Evolutionary conservation across 2,329 filamentous ascomycete genomes (phyloP), one percentile per base, ranked within the genome.

Genomic region (Malbranchea cinnamomea): DNA sequence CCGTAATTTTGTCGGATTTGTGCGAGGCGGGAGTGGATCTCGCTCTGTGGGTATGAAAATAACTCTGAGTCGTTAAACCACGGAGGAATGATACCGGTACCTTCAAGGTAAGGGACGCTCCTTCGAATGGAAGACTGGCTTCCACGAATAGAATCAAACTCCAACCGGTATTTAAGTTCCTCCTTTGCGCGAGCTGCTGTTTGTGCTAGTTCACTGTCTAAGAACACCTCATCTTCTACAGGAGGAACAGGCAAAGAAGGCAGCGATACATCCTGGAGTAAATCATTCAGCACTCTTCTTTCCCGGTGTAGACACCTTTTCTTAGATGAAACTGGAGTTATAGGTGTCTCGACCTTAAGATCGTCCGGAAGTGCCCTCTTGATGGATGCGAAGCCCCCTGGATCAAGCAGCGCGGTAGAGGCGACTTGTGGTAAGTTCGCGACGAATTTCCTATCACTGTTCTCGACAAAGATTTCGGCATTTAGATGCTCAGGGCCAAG

Each of bases 21-120:
- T n/a, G n/a, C n/a, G n/a, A n/a, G n/a, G n/a, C n/a, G n/a, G n/a
- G n/a, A n/a, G n/a, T n/a, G n/a, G n/a, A n/a, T n/a, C n/a, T n/a
- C n/a, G n/a, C n/a, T n/a, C n/a, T n/a, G n/a, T n/a, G n/a, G n/a
- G n/a, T n/a, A n/a, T n/a, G n/a, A n/a, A n/a, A n/a, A n/a, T n/a
- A n/a, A n/a, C n/a, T n/a, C n/a, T n/a, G n/a, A n/a, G n/a, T n/a
- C n/a, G 12, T 26, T 12, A 6, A 13, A 11, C 69, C 69, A 73
- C 1, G 65, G 67, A 3, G 61, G 47, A 5, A 44, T 36, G 7
- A 57, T 52, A 10, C 49, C 37, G 1, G 52, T 46, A 20, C 62
- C 56, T 16, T 63, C 59, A 36, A 72, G 44, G 0, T 47, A 16
- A 0, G 67, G 67, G 4, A 69, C 54, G n/a, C 56, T 41, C 1